Evolutionary conservation across 306 rosid genomes (phyloP).

Genomic region (Calophaca sinica): DNA sequence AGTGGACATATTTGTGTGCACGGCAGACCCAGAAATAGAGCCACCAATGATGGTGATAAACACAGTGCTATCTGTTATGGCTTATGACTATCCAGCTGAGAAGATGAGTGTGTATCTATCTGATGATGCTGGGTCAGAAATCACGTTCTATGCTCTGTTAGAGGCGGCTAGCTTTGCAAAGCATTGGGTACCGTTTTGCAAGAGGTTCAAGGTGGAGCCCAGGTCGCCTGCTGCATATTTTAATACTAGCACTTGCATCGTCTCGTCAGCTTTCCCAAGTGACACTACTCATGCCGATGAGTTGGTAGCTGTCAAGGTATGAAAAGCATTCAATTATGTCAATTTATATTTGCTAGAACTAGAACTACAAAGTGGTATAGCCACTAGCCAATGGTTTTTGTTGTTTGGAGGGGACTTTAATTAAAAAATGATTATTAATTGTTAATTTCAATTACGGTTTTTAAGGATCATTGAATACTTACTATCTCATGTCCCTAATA

Average conservation of each 20-base stretch:
- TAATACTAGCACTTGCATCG: neutral
- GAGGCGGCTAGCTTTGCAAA: slow-evolving; percentile 76
- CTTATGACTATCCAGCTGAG: slow-evolving; percentile 76
- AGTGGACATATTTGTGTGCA: slow-evolving; percentile 87
- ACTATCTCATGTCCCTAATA: too few species aligned
- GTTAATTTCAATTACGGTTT: too few species aligned
- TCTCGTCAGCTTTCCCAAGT: neutral
- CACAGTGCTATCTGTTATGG: slow-evolving; percentile 81
- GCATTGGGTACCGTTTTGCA: slow-evolving; percentile 87
- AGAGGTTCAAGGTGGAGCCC: slow-evolving; percentile 67
- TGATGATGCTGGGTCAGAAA: slow-evolving; percentile 74
- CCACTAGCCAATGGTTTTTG: neutral
- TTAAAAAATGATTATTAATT: too few species aligned
- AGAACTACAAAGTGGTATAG: neutral
- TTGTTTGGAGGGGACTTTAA: too few species aligned
- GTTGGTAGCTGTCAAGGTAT: slow-evolving; percentile 54
- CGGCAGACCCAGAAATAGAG: slow-evolving; percentile 79
- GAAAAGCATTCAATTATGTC: neutral
- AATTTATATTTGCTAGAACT: neutral
- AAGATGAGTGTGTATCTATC: slow-evolving; percentile 82
- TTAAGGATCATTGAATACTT: too few species aligned
- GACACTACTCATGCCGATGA: slow-evolving; percentile 36
- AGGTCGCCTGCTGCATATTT: slow-evolving; percentile 82
- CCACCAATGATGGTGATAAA: slow-evolving; percentile 81
- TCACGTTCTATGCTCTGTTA: slow-evolving; percentile 69